Base-by-base conservation (phyloP, 1,284 basidiomycete species). In the Puccinia novopanici region DNA sequence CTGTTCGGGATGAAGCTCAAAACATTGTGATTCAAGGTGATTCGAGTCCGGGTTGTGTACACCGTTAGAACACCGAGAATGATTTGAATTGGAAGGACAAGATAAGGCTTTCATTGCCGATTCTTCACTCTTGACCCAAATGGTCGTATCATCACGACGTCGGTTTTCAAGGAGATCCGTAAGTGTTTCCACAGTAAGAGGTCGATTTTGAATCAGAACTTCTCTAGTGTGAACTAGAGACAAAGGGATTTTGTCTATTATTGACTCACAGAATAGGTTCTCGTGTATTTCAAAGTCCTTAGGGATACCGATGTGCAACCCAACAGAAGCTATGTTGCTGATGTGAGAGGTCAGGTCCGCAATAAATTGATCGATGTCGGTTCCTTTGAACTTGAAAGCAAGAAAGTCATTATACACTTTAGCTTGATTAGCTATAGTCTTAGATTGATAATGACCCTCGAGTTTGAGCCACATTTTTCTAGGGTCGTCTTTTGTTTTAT, bases 371-470 rank as follows among this genome's bases (percentile, higher is more conserved):
- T n/a, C n/a, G n/a, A 45, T 15, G 45, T 45, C 45, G 45, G 45
- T 45, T 15, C 45, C 10, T 24, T 63, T 63, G 34, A 63, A 63
- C 27, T 30, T 40, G 24, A 63, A 13, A 12, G 24, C 24, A 13
- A 63, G 24, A 63, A 63, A 63, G 59, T 63, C 24, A 10, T 63
- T 30, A 24, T 34, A 63, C 9, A 63, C 59, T 34, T 63, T 63
- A 4, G 59, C 17, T 30, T 63, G 59, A 63, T 63, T 63, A 10
- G 24, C 17, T 30, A 34, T 13, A 12, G 59, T 10, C 34, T 63
- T 63, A 6, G 59, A 63, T 30, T 63, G 27, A 40, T 34, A 63
- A 24, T 63, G 59, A 30, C 24, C 12, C 30, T 34, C 13, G 27
- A 63, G 59, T 30, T 6, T 40, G 19, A 13, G 15, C 59, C 59